Conservation (phyloP, 179 eudicot genomes). For the Drosera spatulata region DNA sequence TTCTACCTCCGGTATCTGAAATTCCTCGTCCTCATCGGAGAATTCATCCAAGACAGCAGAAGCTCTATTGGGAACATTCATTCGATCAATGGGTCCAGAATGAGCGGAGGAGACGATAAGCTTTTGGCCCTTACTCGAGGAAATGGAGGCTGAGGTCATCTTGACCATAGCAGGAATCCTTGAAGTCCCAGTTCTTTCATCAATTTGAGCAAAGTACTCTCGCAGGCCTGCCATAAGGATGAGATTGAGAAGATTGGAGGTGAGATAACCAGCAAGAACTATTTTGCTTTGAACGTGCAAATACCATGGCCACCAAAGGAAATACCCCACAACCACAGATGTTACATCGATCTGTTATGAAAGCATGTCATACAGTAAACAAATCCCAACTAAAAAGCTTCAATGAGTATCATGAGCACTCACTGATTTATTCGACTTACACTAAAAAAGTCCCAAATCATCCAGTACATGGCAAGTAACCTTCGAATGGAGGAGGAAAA, state of each 20-base stretch:
- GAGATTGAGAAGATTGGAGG: neutral
- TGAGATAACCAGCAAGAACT: too few relatives aligned
- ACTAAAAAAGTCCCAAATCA: too few relatives aligned
- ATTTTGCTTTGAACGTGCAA: too few relatives aligned
- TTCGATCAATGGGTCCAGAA: constrained; percentile 43
- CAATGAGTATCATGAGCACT: too few relatives aligned
- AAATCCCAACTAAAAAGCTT: too few relatives aligned
- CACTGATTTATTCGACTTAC: too few relatives aligned
- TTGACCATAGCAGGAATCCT: constrained; percentile 98
- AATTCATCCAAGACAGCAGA: constrained; percentile 78
- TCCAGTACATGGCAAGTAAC: too few relatives aligned
- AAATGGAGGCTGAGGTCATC: constrained; percentile 69
- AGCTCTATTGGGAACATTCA: constrained; percentile 53
- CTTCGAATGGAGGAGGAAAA: too few relatives aligned
- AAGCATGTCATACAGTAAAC: too few relatives aligned
- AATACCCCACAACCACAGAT: too few relatives aligned
- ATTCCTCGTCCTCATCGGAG: constrained; percentile 96
- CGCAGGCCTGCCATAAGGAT: constrained; percentile 54
- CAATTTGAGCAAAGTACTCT: constrained; percentile 89
- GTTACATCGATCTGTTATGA: too few relatives aligned
- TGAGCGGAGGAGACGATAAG: constrained; percentile 31
- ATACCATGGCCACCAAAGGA: too few relatives aligned
- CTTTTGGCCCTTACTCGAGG: constrained; percentile 57
- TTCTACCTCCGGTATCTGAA: constrained; percentile 50
- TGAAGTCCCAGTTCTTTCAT: constrained; percentile 70